Percentiles rank a stretch among this genome's conserved stretches.
Conservation (phyloP, 2,329 filamentous ascomycete species). For the Neonectria punicea region DNA sequence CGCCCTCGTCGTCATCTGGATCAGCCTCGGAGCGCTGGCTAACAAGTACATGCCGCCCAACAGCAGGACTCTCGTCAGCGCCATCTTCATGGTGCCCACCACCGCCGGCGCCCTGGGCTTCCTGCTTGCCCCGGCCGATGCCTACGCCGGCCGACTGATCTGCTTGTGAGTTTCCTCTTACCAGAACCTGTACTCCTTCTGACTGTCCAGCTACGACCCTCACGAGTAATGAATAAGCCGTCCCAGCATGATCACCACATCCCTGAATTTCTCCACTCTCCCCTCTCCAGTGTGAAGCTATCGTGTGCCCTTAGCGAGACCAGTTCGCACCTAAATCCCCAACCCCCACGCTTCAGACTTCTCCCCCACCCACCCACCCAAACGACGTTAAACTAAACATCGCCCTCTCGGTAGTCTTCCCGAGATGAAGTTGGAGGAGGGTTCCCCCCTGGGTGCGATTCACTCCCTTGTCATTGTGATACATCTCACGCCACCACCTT, state of each 20-base stretch:
- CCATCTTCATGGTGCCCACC: conserved; percentile 68
- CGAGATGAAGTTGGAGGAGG: not conserved
- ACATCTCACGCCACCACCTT: not conserved
- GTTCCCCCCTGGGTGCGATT: not conserved
- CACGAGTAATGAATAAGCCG: not conserved
- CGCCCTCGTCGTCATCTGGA: conserved; percentile 50
- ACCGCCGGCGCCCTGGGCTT: conserved; percentile 68
- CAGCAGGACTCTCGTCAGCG: conserved; percentile 62
- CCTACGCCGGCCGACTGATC: conserved; percentile 64
- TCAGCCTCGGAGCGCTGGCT: conserved; percentile 53
- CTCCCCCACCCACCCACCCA: not conserved
- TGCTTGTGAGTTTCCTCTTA: conserved; percentile 55
- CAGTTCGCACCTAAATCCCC: not conserved
- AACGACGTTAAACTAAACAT: not conserved
- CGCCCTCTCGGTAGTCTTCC: not conserved
- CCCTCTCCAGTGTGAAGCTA: not conserved
- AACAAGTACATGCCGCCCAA: conserved; percentile 55
- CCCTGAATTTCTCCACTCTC: not conserved
- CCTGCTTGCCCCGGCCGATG: conserved; percentile 60
- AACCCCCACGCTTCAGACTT: not conserved
- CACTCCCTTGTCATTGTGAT: not conserved
- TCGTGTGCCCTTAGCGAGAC: not conserved
- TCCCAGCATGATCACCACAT: not conserved
- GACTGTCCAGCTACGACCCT: not conserved
- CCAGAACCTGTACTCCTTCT: no score